Evolutionary conservation across 306 rosid species (phyloP).

Genomic region (Begonia masoniana): DNA sequence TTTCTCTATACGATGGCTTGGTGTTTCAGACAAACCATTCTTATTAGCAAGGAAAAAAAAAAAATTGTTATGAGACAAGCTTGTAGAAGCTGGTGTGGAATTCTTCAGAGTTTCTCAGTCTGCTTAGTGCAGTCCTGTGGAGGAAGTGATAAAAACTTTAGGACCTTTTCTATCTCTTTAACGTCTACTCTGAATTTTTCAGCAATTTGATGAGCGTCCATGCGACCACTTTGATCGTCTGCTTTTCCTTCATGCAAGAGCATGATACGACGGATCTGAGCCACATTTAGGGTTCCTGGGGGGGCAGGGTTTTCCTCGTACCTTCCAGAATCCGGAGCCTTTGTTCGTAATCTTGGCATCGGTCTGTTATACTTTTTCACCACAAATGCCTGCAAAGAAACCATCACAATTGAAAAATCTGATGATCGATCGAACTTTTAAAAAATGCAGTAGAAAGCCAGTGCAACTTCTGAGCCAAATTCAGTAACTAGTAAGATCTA

Average conservation of each 20-base stretch:
- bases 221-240: constrained; percentile 58
- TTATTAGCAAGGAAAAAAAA: too few relatives aligned
- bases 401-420: background rate
- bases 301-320: constrained; percentile 57
- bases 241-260: constrained; percentile 75
- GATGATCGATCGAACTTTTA: too few relatives aligned
- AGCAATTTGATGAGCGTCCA: constrained; percentile 58
- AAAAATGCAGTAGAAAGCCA: too few relatives aligned
- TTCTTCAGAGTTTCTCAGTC: constrained; percentile 13
- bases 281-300: constrained; percentile 63
- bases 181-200: constrained; percentile 37
- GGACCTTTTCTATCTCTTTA: constrained; percentile 37
- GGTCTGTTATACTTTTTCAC: constrained; percentile 62
- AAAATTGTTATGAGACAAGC: too few relatives aligned
- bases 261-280: constrained; percentile 64
- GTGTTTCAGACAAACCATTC: too few relatives aligned
- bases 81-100: background rate
- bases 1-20: too few relatives aligned
- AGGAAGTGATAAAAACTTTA: constrained; percentile 66
- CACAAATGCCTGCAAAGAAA: constrained; percentile 45
- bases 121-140: constrained; percentile 39
- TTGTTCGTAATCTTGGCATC: constrained; percentile 66
- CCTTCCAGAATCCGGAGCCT: constrained; percentile 43
- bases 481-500: too few relatives aligned
- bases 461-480: too few relatives aligned